A percentile compares a stretch with the other conserved stretches of the same genome.
These are phyloP conservation scores for Eimeria nieschulzi DNA, from an alignment of 169 alveolate species.

Conservation along the genomic window DNA sequence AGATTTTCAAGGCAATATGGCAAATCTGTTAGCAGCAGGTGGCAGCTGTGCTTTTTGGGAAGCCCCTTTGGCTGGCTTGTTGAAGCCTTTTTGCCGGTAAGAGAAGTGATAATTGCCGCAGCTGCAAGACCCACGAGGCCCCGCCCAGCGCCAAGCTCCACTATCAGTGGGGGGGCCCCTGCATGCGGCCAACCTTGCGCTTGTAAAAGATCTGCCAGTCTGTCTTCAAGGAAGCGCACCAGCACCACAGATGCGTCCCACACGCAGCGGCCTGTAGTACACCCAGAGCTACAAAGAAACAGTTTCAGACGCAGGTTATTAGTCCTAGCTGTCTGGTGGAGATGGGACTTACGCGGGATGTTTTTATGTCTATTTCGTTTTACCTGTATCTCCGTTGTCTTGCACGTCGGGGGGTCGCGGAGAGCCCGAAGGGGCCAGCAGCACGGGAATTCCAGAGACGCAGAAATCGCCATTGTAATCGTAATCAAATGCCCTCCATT, in stretches of 20 bases:
- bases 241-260: constrained; percentile 43
- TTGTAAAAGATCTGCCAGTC: neutral
- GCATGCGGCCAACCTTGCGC: neutral
- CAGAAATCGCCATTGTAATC: neutral
- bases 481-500: constrained; percentile 10
- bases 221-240: neutral
- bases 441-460: constrained; percentile 6
- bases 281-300: neutral
- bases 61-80: neutral
- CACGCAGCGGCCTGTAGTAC: constrained; percentile 14
- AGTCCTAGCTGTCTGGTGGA: neutral
- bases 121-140: constrained; percentile 53
- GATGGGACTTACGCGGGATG: neutral
- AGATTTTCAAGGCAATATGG: constrained; percentile 14
- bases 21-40: constrained; percentile 14
- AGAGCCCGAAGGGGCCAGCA: constrained; percentile 26
- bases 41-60: neutral
- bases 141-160: constrained; percentile 34
- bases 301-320: too few species aligned
- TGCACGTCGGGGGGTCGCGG: constrained; percentile 39
- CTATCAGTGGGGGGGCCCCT: neutral
- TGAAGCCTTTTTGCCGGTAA: neutral
- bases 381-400: constrained; percentile 35
- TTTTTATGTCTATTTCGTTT: neutral
- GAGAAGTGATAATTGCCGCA: neutral